Base-by-base conservation (phyloP, 208 protist species). In the Herpetomonas tarakana region DNA sequence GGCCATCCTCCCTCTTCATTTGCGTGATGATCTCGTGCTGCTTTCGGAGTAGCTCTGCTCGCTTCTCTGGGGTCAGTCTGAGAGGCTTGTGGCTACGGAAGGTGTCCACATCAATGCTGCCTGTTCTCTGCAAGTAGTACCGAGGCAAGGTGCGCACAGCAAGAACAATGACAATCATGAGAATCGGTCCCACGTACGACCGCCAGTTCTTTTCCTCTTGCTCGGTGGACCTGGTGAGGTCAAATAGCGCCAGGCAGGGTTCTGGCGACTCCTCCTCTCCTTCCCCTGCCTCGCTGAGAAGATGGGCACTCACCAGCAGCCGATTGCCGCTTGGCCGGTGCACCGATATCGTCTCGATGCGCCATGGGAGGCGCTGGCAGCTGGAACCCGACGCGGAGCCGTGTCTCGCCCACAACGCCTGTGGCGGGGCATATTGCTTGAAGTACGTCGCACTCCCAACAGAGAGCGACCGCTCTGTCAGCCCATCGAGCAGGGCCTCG, bases 1-100 rank as follows among this genome's bases (percentile, higher is more conserved):
- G n/a, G 6, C 35, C 35, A 41, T 88, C 80, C 47, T 88, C 66
- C 38, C 72, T 62, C 49, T 86, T 89, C 86, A 93, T 93, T 47
- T 71, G 46, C 24, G 56, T 58, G 53, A 93, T 86, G 45, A 89
- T 82, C 11, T 80, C 71, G 2, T 52, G 66, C 69, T 88, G 77
- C 45, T 73, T 60, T 21, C 51, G 55, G 19, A 86, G 52, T 25
- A 91, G 59, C 28, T 88, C 67, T 11, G 53, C 59, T 11, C 74
- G 49, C 22, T 53, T 62, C 18, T 35, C 52, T 21, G 65, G 19
- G 11, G 78, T 71, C 18, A 85, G 58, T 47, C 57, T 59, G 0
- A 19, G 65, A 9, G 62, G 56, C 3, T 58, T 62, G 14, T 31
- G 41, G 21, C 49, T 70, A 22, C 52, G 35, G 27, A 54, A 76